Percentiles rank a stretch among this genome's conserved stretches.
Evolutionary conservation across 805 yeast genomes (phyloP).

Genomic region (Candida multigemmis): DNA sequence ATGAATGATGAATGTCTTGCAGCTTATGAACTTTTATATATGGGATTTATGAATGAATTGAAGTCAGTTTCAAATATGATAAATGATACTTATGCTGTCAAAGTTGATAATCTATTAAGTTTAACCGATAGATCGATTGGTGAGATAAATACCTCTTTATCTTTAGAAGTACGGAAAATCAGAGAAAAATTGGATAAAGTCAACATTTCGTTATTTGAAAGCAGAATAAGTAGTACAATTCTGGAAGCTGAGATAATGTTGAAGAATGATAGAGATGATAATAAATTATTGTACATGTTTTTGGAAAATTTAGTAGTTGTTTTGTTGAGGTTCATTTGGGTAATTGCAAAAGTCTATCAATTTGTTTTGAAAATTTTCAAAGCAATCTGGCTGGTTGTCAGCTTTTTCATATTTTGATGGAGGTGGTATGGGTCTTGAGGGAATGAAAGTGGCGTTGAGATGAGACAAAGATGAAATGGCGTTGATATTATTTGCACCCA

Average conservation of each 20-base stretch:
- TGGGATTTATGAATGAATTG: constrained; percentile 23
- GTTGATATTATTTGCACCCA: too few species aligned
- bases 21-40: constrained; percentile 21
- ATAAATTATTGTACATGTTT: constrained; percentile 30
- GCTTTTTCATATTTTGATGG: constrained; percentile 4
- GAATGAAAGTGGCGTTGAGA: neutral
- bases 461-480: neutral
- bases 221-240: constrained; percentile 5
- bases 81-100: constrained; percentile 38
- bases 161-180: constrained; percentile 49
- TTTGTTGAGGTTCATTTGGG: constrained; percentile 47
- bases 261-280: constrained; percentile 21
- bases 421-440: too few species aligned
- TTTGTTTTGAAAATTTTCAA: constrained; percentile 12
- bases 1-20: constrained; percentile 26
- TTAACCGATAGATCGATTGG: constrained; percentile 62
- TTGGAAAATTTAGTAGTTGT: constrained; percentile 48
- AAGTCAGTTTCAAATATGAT: constrained; percentile 24
- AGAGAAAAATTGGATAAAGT: constrained; percentile 40
- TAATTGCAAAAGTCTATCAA: constrained; percentile 40
- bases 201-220: constrained; percentile 22
- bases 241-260: constrained; percentile 7
- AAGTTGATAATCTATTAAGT: constrained; percentile 52
- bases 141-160: constrained; percentile 63
- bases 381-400: constrained; percentile 13